phyloP scores from a whole-genome alignment of 495 filamentous ascomycete species.

The Penicillium roqueforti region DNA sequence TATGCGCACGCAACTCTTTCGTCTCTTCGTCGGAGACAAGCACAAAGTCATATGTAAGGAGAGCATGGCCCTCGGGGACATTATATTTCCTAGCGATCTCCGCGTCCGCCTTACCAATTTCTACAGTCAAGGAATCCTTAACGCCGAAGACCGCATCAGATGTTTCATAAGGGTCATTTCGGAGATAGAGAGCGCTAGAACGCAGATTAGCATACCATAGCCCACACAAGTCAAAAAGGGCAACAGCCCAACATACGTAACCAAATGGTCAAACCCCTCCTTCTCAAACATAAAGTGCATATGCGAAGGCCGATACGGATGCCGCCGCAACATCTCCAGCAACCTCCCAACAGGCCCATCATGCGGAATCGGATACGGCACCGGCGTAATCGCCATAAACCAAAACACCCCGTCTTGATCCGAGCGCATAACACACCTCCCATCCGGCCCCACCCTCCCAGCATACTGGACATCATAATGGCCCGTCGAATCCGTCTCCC shows the following conservation, averaged over 20 bases:
- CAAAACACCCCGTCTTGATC: slow-evolving; percentile 72
- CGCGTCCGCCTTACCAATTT: slow-evolving; percentile 60
- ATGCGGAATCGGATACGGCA: slow-evolving; percentile 84
- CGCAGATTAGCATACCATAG: not conserved
- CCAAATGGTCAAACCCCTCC: slow-evolving; percentile 74
- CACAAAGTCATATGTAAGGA: slow-evolving; percentile 72
- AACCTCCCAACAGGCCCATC: slow-evolving; percentile 86
- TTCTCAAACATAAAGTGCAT: slow-evolving; percentile 97
- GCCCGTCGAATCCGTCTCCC: slow-evolving; percentile 86
- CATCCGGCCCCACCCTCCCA: slow-evolving; percentile 66
- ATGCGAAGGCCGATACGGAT: slow-evolving; percentile 80
- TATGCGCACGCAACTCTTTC: slow-evolving; percentile 58
- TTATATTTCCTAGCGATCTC: slow-evolving; percentile 56
- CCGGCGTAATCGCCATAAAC: slow-evolving; percentile 84
- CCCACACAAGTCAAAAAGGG: not conserved
- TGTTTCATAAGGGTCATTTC: slow-evolving; percentile 82
- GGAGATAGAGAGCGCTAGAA: slow-evolving; percentile 69
- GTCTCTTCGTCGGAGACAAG: slow-evolving; percentile 69
- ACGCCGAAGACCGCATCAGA: slow-evolving; percentile 93
- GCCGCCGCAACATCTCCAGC: slow-evolving; percentile 63
- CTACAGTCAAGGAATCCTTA: slow-evolving; percentile 76
- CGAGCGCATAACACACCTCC: slow-evolving; percentile 71
- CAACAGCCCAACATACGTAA: slow-evolving; percentile 86
- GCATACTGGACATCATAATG: slow-evolving; percentile 88
- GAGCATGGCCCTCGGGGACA: slow-evolving; percentile 48